Base-by-base conservation (phyloP, 2,329 filamentous ascomycete genomes). In the Colletotrichum brevisporum region DNA sequence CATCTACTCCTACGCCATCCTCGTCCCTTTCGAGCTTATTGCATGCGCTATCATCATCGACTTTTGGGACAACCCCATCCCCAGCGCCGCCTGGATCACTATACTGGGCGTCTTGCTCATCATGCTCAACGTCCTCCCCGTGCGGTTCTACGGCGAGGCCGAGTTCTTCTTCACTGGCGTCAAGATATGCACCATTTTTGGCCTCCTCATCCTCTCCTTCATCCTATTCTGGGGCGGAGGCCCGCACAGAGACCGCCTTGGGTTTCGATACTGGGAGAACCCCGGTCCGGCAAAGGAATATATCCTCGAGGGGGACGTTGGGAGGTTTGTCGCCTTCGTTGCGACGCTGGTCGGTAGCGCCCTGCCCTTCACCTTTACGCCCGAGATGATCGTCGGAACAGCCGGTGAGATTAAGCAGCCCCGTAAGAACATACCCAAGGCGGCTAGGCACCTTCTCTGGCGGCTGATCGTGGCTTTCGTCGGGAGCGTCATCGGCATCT, bases 181-280 rank as follows among this genome's bases (percentile, higher is more conserved):
- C 47, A 88, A 88, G 74, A 83, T 85, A 24, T 76, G 83, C 41
- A 85, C 84, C 10, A 87, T 89, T 62, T 79, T 86, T 5, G 83
- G 89, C 60, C 91, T 91, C 75, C 90, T 92, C 67, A 83, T 91
- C 41, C 81, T 91, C 50, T 86, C 88, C 1, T 90, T 91, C 27
- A 71, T 74, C 6, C 69, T 66, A 59, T 73, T 60, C 18, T 24
- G 13, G 18, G 67, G 63, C 2, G 73, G 73, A 12, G 72, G 61
- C 12, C 72, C 73, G 27, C 65, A 65, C 10, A 67, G 69, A 16
- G 59, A 73, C 36, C 62, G 65, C n/a, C 66, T 74, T 18, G 73
- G 73, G 4, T 73, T 71, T 41, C 24, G 43, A 26, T 71, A 71
- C 52, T 71, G 66, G 65, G 27, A 53, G 31, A n/a, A 59, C 12